These are phyloP conservation scores for Trichomonas tenax DNA, from an alignment of 208 protist species.

Conservation along the genomic window DNA sequence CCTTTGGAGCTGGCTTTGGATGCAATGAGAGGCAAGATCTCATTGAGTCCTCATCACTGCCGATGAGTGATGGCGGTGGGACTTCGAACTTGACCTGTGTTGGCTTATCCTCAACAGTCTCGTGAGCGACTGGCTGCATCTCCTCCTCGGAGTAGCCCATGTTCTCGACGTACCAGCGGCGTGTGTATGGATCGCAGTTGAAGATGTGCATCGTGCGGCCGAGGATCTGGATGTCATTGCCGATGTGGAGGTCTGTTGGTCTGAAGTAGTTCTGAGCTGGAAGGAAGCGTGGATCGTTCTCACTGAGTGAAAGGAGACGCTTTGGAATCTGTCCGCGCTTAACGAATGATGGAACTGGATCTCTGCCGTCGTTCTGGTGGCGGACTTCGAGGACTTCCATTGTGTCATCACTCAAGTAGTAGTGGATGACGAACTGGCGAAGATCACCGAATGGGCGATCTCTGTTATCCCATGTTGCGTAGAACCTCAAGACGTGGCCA, in stretches of 20 bases:
- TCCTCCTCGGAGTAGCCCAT: slow-evolving; percentile 27
- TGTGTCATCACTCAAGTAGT: slow-evolving; percentile 77
- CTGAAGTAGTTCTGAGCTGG: slow-evolving; percentile 27
- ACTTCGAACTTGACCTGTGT: background rate
- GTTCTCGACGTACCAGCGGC: background rate
- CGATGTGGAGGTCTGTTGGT: slow-evolving; percentile 27
- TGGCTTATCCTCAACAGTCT: background rate
- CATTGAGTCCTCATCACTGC: slow-evolving; percentile 25
- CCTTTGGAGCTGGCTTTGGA: slow-evolving; percentile 22
- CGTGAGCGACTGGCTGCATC: background rate
- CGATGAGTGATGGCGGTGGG: slow-evolving; percentile 19
- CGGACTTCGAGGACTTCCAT: slow-evolving; percentile 65
- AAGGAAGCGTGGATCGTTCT: slow-evolving; percentile 25
- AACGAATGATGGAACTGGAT: slow-evolving; percentile 70
- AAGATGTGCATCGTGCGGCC: slow-evolving; percentile 22
- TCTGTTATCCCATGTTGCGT: slow-evolving; percentile 67
- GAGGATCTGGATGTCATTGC: slow-evolving; percentile 20
- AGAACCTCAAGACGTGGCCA: slow-evolving; percentile 68
- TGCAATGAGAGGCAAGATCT: background rate
- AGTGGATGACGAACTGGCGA: slow-evolving; percentile 68
- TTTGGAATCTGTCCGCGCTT: slow-evolving; percentile 63
- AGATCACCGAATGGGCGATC: slow-evolving; percentile 59
- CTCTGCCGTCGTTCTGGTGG: slow-evolving; percentile 68
- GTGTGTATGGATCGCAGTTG: slow-evolving; percentile 22
- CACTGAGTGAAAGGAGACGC: slow-evolving; percentile 38